phyloP scores from a whole-genome alignment of 768 basidiomycete species.

The Lactarius akahatsu region DNA sequence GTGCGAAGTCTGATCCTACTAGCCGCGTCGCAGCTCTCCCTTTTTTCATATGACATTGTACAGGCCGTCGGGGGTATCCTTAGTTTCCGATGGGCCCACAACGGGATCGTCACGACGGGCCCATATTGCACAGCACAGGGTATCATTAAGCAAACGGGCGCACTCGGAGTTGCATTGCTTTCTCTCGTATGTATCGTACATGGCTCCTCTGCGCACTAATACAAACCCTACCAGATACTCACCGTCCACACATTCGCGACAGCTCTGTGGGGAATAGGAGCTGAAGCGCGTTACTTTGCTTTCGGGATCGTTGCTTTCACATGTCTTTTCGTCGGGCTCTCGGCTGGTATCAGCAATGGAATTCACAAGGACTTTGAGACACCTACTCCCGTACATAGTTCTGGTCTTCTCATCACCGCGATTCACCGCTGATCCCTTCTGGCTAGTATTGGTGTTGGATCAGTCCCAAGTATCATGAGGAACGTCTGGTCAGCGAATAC shows the following conservation, averaged over 20 bases:
- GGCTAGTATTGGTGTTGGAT: conserved; percentile 47
- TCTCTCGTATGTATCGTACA: conserved; percentile 38
- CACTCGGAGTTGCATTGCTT: conserved; percentile 42
- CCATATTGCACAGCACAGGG: conserved; percentile 41
- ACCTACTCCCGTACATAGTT: conserved; percentile 37
- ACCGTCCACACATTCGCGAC: conserved; percentile 42
- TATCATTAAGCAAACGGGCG: conserved; percentile 43
- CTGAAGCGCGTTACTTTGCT: conserved; percentile 37
- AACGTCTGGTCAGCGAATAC: conserved; percentile 43
- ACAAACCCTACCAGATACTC: conserved; percentile 35
- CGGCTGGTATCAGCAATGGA: conserved; percentile 38
- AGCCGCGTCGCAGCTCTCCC: conserved; percentile 27
- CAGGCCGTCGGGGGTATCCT: conserved; percentile 41
- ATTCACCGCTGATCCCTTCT: not conserved
- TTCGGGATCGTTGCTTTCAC: conserved; percentile 10
- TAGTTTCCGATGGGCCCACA: conserved; percentile 39
- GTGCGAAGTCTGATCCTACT: conserved; percentile 20
- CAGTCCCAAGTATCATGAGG: conserved; percentile 32
- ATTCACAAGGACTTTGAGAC: conserved; percentile 31
- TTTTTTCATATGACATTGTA: conserved; percentile 36
- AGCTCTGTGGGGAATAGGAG: conserved; percentile 39
- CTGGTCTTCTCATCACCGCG: conserved; percentile 2
- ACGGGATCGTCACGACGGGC: conserved; percentile 37
- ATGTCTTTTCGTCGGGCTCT: conserved; percentile 34
- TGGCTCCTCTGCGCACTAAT: not conserved